These are phyloP conservation scores for Daldinia eschscholtzii DNA, from an alignment of 2,329 filamentous ascomycete genomes.

Conservation along the genomic window DNA sequence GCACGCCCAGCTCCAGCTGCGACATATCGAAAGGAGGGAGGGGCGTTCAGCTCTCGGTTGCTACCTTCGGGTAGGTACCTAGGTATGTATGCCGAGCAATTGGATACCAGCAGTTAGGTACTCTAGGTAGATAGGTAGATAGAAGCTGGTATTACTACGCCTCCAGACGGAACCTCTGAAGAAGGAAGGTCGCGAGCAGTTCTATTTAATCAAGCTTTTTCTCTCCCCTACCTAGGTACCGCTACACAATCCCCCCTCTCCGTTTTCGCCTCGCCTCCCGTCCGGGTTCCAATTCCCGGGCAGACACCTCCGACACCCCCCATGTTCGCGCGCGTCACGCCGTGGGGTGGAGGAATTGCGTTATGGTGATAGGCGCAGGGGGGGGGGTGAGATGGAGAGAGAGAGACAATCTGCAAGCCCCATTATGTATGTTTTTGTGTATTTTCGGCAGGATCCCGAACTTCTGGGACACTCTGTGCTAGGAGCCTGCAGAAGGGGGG, in stretches of 20 bases:
- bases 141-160: conserved; percentile 2
- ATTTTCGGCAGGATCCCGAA: neutral
- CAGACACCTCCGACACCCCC: conserved; percentile 21
- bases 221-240: neutral
- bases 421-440: neutral
- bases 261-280: conserved; percentile 29
- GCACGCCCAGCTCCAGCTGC: conserved; percentile 30
- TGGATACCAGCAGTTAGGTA: neutral
- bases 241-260: neutral
- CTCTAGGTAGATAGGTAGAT: neutral
- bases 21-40: conserved; percentile 18
- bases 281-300: conserved; percentile 6
- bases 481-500: neutral
- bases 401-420: neutral
- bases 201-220: conserved; percentile 19
- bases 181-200: neutral
- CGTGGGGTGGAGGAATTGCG: conserved; percentile 39
- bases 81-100: neutral
- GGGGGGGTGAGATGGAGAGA: neutral
- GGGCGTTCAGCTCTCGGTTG: too few relatives aligned
- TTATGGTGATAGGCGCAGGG: conserved; percentile 27
- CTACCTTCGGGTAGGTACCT: neutral
- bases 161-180: neutral
- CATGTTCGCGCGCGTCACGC: conserved; percentile 36
- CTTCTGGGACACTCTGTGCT: neutral